These are phyloP conservation scores for Pythium dissotocum DNA, from an alignment of 352 stramenopile genomes.

Conservation along the genomic window DNA sequence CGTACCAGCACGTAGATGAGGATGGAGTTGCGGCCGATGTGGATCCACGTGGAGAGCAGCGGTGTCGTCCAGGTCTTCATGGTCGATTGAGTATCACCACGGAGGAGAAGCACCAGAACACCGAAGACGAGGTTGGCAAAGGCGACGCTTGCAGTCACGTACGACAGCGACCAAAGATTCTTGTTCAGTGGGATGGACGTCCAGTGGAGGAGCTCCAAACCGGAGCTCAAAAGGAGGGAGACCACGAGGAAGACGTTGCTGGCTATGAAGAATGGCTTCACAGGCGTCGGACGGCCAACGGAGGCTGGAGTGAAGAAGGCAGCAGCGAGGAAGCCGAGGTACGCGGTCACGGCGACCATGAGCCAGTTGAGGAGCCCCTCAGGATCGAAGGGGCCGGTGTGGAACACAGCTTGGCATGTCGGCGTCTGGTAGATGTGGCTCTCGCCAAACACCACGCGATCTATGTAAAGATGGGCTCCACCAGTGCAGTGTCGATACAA, in stretches of 20 bases:
- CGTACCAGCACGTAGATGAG: slow-evolving; percentile 71
- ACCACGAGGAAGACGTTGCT: background rate
- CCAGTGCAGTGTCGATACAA: slow-evolving; percentile 68
- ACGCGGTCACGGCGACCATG: slow-evolving; percentile 58
- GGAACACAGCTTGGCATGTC: slow-evolving; percentile 57
- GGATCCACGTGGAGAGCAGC: slow-evolving; percentile 23
- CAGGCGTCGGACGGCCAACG: background rate
- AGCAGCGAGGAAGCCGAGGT: slow-evolving; percentile 62
- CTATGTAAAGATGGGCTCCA: slow-evolving; percentile 73
- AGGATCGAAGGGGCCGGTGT: slow-evolving; percentile 68
- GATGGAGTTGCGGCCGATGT: slow-evolving; percentile 76
- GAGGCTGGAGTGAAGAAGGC: slow-evolving; percentile 27
- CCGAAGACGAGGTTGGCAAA: slow-evolving; percentile 34
- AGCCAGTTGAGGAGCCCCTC: slow-evolving; percentile 82
- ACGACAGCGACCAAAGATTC: slow-evolving; percentile 84
- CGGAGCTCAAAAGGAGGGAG: slow-evolving; percentile 8
- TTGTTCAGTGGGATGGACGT: slow-evolving; percentile 78
- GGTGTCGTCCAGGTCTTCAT: slow-evolving; percentile 24
- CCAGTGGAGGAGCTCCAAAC: slow-evolving; percentile 19
- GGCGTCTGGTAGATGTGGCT: slow-evolving; percentile 65
- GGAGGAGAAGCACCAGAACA: slow-evolving; percentile 10
- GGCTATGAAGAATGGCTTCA: background rate
- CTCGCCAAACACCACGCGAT: slow-evolving; percentile 57
- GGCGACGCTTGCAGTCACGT: slow-evolving; percentile 49
- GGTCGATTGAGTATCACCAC: background rate